Evolutionary conservation across 192 early-diverging fungal genomes (phyloP), one percentile per base, ranked within the genome.

Genomic region (Coemansia guatemalensis): DNA sequence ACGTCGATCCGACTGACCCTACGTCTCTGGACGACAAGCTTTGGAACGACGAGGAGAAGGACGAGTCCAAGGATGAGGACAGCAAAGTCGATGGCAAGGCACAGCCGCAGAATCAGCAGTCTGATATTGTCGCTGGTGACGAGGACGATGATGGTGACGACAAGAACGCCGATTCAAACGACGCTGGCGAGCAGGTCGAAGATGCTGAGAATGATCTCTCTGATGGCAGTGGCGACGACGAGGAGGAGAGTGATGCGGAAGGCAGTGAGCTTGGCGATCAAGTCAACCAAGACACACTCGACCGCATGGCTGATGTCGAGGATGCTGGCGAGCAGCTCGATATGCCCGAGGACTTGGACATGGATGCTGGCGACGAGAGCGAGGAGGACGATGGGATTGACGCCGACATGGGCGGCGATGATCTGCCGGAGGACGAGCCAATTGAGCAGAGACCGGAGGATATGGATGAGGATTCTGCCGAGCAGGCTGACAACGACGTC

Each of bases 11-110:
- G 27, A 86, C 91, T 62, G 89, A 92, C 57, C 90, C 91, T 1
- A 89, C 95, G 56, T 89, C 90, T 0, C 86, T 99, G 22, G 97
- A 99, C 65, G 95, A 99, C 62, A 95, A 97, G 83, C 85, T 99
- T 85, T 99, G 97, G 97, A 92, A 89, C 51, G 95, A 95, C 68
- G 81, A 86, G 18, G 73, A 86, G 24, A 78, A 83, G 32, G 71
- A 85, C 12, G 69, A 71, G 44, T 56, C 76, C 20, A 71, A 70
- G 50, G 75, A 75, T 18, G 74, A 85, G 26, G 78, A 83, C 54
- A 76, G 73, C 57, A 75, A 83, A 26, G 74, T 81, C 33, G 82
- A 84, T 24, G 65, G 62, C 74, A 74, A 83, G 29, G 81, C 75
- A 0, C 77, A 81, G 44, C 62, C 56, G 64, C 53, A 71, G 39